These are phyloP conservation scores for Ustilago tritici DNA, from an alignment of 1,284 basidiomycete species.

Conservation along the genomic window DNA sequence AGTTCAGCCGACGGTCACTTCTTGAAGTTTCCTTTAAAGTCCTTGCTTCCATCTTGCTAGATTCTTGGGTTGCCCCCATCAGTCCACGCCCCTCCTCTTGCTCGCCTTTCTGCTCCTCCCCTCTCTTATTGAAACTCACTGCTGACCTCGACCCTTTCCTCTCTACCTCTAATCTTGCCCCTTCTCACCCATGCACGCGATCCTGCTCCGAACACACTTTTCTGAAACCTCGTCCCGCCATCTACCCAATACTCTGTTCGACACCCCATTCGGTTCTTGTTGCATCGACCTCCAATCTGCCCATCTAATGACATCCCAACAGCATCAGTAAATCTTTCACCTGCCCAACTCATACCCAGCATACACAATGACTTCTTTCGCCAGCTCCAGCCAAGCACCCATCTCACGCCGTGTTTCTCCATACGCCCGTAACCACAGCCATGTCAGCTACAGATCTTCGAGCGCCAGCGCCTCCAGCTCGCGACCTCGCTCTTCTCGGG, in stretches of 20 bases:
- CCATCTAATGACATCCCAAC: constrained; percentile 21
- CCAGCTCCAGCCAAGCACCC: constrained; percentile 28
- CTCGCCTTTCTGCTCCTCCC: constrained; percentile 6
- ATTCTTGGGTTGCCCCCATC: constrained; percentile 8
- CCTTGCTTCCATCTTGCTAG: not conserved
- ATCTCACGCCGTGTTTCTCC: constrained; percentile 37
- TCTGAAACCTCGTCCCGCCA: constrained; percentile 1
- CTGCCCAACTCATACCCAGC: not conserved
- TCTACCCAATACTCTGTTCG: not conserved
- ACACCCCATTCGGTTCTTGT: not conserved
- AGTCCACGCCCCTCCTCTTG: constrained; percentile 27
- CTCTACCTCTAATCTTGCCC: not conserved
- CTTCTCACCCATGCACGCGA: not conserved
- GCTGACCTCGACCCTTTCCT: constrained; percentile 22
- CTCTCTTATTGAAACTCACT: constrained; percentile 4
- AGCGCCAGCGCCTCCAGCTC: constrained; percentile 32
- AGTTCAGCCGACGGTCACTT: constrained; percentile 17
- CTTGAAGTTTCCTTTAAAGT: constrained; percentile 17
- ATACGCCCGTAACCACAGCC: constrained; percentile 28
- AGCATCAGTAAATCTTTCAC: constrained; percentile 13
- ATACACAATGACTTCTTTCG: constrained; percentile 40
- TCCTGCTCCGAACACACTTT: constrained; percentile 25
- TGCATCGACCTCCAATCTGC: not conserved
- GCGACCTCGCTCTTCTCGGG: constrained; percentile 43
- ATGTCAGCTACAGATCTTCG: constrained; percentile 38